Conservation (phyloP, 768 basidiomycete genomes). For the Tricholoma sp. region DNA sequence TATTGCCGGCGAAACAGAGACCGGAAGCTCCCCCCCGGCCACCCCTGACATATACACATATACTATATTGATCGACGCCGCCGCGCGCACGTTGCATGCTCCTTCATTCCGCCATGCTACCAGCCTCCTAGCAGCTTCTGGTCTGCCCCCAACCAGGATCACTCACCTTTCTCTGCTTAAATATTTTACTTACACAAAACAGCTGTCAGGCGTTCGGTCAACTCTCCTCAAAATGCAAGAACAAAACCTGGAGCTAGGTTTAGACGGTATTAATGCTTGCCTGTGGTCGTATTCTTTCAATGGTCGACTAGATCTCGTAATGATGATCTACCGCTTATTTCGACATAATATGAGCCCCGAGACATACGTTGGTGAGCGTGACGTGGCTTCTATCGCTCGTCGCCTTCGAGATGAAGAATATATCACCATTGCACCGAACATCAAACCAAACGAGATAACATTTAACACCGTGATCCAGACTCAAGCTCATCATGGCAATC, state of each 20-base stretch:
- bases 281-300: conserved; percentile 64
- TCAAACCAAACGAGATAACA: conserved; percentile 60
- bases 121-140: conserved; percentile 48
- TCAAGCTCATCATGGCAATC: conserved; percentile 67
- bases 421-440: conserved; percentile 34
- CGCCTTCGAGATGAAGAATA: conserved; percentile 40
- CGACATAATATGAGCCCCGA: conserved; percentile 46
- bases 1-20: conserved; percentile 11
- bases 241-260: conserved; percentile 45
- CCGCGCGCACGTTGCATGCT: conserved; percentile 43
- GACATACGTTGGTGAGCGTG: conserved; percentile 24
- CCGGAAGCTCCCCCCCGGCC: conserved; percentile 16
- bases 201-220: conserved; percentile 50
- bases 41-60: conserved; percentile 67
- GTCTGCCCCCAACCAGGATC: conserved; percentile 51
- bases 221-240: conserved; percentile 49
- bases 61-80: conserved; percentile 62
- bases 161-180: conserved; percentile 58
- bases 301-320: conserved; percentile 49
- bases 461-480: conserved; percentile 67
- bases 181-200: conserved; percentile 43
- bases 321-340: conserved; percentile 59
- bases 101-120: conserved; percentile 46
- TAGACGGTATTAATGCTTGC: conserved; percentile 66
- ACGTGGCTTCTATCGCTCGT: conserved; percentile 26